Conservation (phyloP, 2,329 filamentous ascomycete genomes). For the Colletotrichum shisoi region DNA sequence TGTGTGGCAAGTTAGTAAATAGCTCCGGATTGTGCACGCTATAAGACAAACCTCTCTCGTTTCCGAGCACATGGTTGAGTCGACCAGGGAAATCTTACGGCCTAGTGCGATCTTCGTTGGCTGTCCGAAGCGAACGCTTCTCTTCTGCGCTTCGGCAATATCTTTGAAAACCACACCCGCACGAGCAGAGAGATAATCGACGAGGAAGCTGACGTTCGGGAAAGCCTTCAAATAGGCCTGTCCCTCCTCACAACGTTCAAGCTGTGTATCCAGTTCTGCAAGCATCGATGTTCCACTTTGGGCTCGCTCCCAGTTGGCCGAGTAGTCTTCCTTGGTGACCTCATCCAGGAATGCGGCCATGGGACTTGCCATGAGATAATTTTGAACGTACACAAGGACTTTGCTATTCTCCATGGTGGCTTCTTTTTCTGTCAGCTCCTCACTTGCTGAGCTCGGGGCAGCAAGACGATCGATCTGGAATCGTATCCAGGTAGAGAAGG, state of each 20-base stretch:
- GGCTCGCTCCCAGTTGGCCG: conserved; percentile 54
- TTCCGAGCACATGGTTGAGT: conserved; percentile 63
- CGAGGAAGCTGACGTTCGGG: conserved; percentile 70
- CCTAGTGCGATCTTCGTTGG: conserved; percentile 57
- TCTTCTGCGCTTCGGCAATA: conserved; percentile 73
- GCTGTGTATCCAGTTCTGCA: conserved; percentile 54
- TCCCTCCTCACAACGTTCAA: conserved; percentile 56
- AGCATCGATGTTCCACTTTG: conserved; percentile 51
- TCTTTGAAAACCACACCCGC: conserved; percentile 69
- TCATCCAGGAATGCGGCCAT: conserved; percentile 68
- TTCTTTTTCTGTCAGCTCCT: conserved; percentile 81
- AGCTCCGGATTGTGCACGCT: background rate
- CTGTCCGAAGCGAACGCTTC: conserved; percentile 72
- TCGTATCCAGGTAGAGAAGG: conserved; percentile 85
- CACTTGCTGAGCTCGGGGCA: conserved; percentile 65
- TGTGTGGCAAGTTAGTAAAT: conserved; percentile 20
- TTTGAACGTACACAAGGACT: conserved; percentile 79
- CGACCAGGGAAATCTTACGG: conserved; percentile 58
- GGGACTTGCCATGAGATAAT: conserved; percentile 71
- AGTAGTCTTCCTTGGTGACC: conserved; percentile 60
- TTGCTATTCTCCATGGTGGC: conserved; percentile 75
- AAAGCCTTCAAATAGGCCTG: conserved; percentile 60
- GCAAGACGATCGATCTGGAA: conserved; percentile 82
- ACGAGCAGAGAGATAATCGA: conserved; percentile 64
- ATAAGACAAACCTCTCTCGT: conserved; percentile 47